phyloP scores from a whole-genome alignment of 345 rosid genomes.

The Bruguiera gymnorhiza region DNA sequence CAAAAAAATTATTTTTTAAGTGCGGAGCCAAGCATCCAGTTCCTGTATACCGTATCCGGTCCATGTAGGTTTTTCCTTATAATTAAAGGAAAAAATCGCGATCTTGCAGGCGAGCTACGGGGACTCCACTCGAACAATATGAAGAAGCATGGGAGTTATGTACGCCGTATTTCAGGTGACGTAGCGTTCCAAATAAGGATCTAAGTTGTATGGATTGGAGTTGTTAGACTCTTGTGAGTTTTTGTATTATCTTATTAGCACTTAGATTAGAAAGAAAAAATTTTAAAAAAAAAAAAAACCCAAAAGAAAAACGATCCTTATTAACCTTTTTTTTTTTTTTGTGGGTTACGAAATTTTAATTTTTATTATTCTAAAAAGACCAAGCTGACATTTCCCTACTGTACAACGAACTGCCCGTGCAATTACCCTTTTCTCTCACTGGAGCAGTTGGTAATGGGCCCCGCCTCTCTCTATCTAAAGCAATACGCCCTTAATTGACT shows the following conservation, averaged over 20 bases:
- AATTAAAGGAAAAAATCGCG: too few species aligned
- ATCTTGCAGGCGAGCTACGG: too few species aligned
- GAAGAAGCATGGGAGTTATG: conserved; percentile 41
- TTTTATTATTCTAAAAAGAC: not conserved
- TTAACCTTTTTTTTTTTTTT: not conserved
- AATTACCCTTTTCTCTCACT: not conserved
- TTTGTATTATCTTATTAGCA: not conserved
- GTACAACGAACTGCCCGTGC: not conserved
- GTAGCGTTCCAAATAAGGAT: conserved; percentile 55
- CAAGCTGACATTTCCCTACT: conserved; percentile 2
- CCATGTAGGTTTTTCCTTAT: too few species aligned
- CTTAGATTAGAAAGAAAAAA: too few species aligned
- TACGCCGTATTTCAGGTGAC: conserved; percentile 51
- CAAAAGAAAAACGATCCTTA: not conserved
- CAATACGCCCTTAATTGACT: conserved; percentile 2
- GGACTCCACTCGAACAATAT: too few species aligned
- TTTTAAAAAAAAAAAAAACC: too few species aligned
- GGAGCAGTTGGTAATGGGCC: conserved; percentile 39
- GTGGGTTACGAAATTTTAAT: too few species aligned
- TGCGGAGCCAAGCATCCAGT: too few species aligned
- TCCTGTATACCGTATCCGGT: too few species aligned
- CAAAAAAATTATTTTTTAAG: too few species aligned
- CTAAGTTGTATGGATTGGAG: conserved; percentile 21
- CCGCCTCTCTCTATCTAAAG: conserved; percentile 7
- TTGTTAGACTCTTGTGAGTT: conserved; percentile 17